A percentile compares a stretch with the other conserved stretches of the same genome.
Conservation (phyloP, 805 yeast genomes). For the Priceomyces medius region DNA sequence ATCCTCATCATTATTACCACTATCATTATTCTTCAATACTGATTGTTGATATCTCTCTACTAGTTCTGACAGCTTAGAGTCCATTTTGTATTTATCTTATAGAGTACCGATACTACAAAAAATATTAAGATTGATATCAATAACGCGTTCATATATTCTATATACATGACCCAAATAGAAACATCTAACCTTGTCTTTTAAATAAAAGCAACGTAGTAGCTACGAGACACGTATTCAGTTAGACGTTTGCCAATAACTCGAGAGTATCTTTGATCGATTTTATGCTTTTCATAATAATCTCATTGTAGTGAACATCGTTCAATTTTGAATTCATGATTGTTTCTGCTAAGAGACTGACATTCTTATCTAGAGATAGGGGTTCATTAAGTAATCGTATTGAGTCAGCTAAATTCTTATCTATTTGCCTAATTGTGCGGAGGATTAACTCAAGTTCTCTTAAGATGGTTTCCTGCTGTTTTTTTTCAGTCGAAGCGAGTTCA, state of each 20-base stretch:
- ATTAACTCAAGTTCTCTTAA: slow-evolving; percentile 35
- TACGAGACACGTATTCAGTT: not conserved
- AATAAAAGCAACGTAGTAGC: not conserved
- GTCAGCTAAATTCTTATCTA: slow-evolving; percentile 25
- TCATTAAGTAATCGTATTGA: slow-evolving; percentile 23
- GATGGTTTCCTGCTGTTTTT: slow-evolving; percentile 23
- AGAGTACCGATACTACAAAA: too few species aligned
- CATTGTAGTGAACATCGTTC: slow-evolving; percentile 10
- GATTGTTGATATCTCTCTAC: slow-evolving; percentile 48
- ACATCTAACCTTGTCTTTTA: not conserved
- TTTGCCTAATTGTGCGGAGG: slow-evolving; percentile 28
- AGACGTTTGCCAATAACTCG: slow-evolving; percentile 6
- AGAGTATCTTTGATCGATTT: slow-evolving; percentile 18
- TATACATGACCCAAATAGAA: not conserved
- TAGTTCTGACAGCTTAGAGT: slow-evolving; percentile 27
- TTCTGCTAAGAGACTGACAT: not conserved
- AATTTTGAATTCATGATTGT: not conserved
- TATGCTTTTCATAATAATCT: slow-evolving; percentile 18
- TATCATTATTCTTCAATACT: slow-evolving; percentile 25
- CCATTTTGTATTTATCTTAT: too few species aligned
- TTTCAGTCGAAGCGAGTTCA: not conserved
- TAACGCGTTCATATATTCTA: slow-evolving; percentile 2
- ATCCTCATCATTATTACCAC: slow-evolving; percentile 36
- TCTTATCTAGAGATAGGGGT: not conserved
- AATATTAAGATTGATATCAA: not conserved